These are phyloP conservation scores for Rhinocladiella similis DNA, from an alignment of 2,329 filamentous ascomycete genomes.

Conservation along the genomic window DNA sequence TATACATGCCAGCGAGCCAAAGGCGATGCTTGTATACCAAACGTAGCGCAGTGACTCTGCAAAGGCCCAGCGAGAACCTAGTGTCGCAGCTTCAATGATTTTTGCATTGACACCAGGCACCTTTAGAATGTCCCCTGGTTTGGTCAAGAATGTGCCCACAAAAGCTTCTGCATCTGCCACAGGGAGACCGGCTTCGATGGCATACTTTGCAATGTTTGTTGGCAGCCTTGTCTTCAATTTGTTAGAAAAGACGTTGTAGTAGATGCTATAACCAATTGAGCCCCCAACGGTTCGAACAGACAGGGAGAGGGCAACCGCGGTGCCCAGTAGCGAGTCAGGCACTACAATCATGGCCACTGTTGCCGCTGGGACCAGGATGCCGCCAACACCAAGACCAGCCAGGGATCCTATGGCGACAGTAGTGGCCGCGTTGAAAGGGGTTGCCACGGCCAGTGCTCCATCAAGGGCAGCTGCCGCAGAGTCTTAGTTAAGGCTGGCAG, in stretches of 20 bases:
- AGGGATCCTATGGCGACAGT: constrained; percentile 4
- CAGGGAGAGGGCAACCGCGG: constrained; percentile 7
- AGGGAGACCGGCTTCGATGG: constrained; percentile 9
- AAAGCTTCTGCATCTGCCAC: neutral
- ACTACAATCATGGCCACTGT: constrained; percentile 6
- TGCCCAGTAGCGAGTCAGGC: constrained; percentile 10
- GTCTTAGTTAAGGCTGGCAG: neutral
- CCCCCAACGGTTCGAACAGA: constrained; percentile 16
- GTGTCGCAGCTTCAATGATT: neutral
- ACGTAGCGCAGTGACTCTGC: constrained; percentile 12
- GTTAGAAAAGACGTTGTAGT: constrained; percentile 14
- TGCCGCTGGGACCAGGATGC: constrained; percentile 3
- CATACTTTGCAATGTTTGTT: constrained; percentile 3
- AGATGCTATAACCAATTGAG: constrained; percentile 11
- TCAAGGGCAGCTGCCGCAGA: constrained; percentile 58
- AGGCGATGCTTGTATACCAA: constrained; percentile 11
- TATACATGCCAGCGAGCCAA: constrained; percentile 3
- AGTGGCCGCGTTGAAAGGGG: constrained; percentile 47
- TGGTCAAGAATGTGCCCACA: constrained; percentile 10
- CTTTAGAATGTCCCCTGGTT: neutral
- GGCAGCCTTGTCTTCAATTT: constrained; percentile 7
- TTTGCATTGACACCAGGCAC: constrained; percentile 1
- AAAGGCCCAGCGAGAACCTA: constrained; percentile 14
- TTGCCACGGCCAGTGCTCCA: constrained; percentile 51
- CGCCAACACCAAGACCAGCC: constrained; percentile 12